Evolutionary conservation across 345 rosid species (phyloP).

Genomic region (Xanthoceras sorbifolium): DNA sequence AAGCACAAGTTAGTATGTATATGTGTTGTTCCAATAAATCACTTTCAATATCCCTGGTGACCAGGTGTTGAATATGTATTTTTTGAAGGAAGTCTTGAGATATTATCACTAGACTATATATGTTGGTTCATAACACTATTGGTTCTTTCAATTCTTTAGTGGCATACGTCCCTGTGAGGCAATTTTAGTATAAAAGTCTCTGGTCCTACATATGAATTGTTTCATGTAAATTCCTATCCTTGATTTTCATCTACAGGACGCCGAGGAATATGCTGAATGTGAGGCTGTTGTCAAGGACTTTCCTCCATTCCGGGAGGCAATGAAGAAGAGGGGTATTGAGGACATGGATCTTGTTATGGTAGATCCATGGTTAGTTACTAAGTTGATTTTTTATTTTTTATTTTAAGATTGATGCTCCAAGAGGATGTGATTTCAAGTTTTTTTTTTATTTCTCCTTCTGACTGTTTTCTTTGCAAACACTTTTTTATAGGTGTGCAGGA

Average conservation of each 20-base stretch:
- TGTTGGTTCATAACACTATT: background rate
- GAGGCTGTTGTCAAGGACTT: slow-evolving; percentile 73
- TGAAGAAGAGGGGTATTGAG: slow-evolving; percentile 73
- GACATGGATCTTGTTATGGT: slow-evolving; percentile 85
- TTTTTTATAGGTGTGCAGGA: slow-evolving; percentile 56
- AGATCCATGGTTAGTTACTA: slow-evolving; percentile 59
- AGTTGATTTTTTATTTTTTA: slow-evolving; percentile 6
- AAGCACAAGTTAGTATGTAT: background rate
- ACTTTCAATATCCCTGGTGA: background rate
- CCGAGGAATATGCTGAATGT: slow-evolving; percentile 73
- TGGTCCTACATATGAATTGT: slow-evolving; percentile 5
- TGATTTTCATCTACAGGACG: slow-evolving; percentile 48
- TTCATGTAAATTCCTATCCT: slow-evolving; percentile 11
- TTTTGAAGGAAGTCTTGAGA: background rate
- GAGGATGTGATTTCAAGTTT: slow-evolving; percentile 6
- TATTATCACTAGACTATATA: background rate
- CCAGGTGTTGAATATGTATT: background rate
- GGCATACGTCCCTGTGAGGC: background rate
- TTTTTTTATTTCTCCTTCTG: background rate
- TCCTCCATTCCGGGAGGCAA: slow-evolving; percentile 68
- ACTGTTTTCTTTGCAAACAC: slow-evolving; percentile 5
- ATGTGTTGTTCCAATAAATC: background rate
- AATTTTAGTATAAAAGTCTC: background rate
- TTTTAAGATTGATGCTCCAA: background rate
- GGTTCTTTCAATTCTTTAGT: background rate